Percentiles rank a stretch among this genome's conserved stretches.
Evolutionary conservation across 2,329 filamentous ascomycete species (phyloP).

Genomic region (Paraphoma sp.): DNA sequence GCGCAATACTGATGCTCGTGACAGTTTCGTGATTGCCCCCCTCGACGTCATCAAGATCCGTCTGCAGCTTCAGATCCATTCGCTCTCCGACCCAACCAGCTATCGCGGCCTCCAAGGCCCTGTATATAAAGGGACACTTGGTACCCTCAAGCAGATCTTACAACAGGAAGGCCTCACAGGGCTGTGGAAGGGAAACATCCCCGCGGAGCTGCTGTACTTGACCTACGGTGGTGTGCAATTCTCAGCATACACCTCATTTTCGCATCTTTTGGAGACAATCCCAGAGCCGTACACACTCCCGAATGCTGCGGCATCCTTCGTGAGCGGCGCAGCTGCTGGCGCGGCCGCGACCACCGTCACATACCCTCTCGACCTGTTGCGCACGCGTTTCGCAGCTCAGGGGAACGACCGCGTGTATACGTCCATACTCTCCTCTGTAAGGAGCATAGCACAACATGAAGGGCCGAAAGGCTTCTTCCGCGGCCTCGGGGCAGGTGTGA

Average conservation of each 20-base stretch:
- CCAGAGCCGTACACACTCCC: slow-evolving; percentile 60
- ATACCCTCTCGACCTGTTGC: slow-evolving; percentile 90
- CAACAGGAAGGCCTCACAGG: slow-evolving; percentile 80
- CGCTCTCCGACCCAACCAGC: slow-evolving; percentile 74
- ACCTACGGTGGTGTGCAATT: slow-evolving; percentile 91
- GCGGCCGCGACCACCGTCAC: slow-evolving; percentile 81
- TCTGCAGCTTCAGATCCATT: slow-evolving; percentile 90
- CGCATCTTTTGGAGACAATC: slow-evolving; percentile 67
- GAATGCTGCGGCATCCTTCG: slow-evolving; percentile 75
- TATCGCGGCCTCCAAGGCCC: slow-evolving; percentile 56
- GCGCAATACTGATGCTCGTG: slow-evolving; percentile 5
- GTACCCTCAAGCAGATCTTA: slow-evolving; percentile 78
- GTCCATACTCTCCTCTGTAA: slow-evolving; percentile 71
- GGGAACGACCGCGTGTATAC: slow-evolving; percentile 80
- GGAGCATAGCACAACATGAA: slow-evolving; percentile 77
- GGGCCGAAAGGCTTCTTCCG: slow-evolving; percentile 84
- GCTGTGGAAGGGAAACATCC: slow-evolving; percentile 97
- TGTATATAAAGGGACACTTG: slow-evolving; percentile 76
- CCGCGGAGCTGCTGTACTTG: slow-evolving; percentile 92
- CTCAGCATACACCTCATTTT: slow-evolving; percentile 79
- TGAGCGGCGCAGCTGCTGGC: slow-evolving; percentile 83
- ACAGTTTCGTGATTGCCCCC: slow-evolving; percentile 88
- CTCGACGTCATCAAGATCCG: slow-evolving; percentile 99
- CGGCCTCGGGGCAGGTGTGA: slow-evolving; percentile 79
- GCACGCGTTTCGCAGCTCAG: slow-evolving; percentile 96